Evolutionary conservation across 2,329 filamentous ascomycete species (phyloP), one percentile per base, ranked within the genome.

Genomic region (Botrytis paeoniae): DNA sequence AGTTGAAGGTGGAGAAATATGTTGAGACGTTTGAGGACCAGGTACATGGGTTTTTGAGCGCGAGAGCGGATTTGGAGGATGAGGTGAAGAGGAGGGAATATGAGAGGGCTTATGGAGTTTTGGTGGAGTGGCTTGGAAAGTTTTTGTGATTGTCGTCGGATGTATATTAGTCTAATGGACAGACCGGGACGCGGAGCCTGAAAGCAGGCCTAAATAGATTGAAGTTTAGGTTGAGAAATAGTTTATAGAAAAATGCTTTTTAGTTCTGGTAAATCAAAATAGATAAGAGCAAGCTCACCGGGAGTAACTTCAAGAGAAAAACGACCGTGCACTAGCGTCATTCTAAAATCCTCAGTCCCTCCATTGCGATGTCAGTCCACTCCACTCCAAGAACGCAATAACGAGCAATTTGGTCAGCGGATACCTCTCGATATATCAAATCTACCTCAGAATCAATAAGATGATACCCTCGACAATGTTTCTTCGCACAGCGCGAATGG

Each of bases 21-120:
- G 82, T 87, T 22, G 84, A 86, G 76, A 86, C 81, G 0, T 87
- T 85, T 75, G 65, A 73, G 1, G 83, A 78, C 41, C 87, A 86
- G 84, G 82, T 82, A 75, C 86, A 88, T 75, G 86, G 86, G 29
- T 88, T 86, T 85, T 88, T 88, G 86, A 85, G 84, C 6, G 85
- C 86, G 1, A 81, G 86, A 32, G 83, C 84, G 0, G 80, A 87
- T 48, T 77, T 87, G 32, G 79, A 82, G 22, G 80, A 85, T 22
- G 81, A 84, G 74, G 81, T 14, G 81, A 84, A 83, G 71, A 78
- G 80, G 75, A 82, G 80, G 71, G 84, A 86, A 77, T 87, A 82
- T 76, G 82, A 83, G 76, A 81, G 84, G 39, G 86, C 85, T 70
- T 86, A 86, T 73, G 80, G 82, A 71, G 82, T 84, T 74, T 76